A percentile compares a stretch with the other conserved stretches of the same genome.
Evolutionary conservation across 768 basidiomycete genomes (phyloP).

Genomic region (Russula emetica): DNA sequence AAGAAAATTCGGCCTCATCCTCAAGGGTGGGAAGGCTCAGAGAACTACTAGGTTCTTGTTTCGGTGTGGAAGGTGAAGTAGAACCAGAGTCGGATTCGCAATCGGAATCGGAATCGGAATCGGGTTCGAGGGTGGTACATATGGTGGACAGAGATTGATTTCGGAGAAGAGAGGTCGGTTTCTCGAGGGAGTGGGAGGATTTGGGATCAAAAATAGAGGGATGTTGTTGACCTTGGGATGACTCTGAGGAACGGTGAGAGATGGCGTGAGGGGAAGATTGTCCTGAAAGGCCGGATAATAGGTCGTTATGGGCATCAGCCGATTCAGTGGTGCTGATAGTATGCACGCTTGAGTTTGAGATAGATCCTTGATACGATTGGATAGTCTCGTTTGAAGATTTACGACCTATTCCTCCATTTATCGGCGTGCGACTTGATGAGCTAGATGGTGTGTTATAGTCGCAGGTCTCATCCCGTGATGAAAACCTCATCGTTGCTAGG

Average conservation of each 20-base stretch:
- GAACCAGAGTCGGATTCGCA: background rate
- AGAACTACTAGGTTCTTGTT: background rate
- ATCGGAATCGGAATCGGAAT: constrained; percentile 32
- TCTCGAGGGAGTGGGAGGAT: too few relatives aligned
- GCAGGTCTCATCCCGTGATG: background rate
- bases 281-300: background rate
- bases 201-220: too few relatives aligned
- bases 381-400: background rate
- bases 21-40: background rate
- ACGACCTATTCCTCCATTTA: background rate
- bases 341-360: too few relatives aligned
- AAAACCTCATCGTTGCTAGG: background rate
- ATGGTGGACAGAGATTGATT: constrained; percentile 33
- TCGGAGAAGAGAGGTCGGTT: too few relatives aligned
- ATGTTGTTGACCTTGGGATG: too few relatives aligned
- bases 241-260: too few relatives aligned
- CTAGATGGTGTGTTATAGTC: background rate
- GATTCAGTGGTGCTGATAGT: too few relatives aligned
- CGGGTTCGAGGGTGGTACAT: constrained; percentile 36
- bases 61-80: too few relatives aligned
- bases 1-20: too few relatives aligned
- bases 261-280: background rate
- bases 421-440: background rate
- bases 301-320: too few relatives aligned
- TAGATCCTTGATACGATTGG: background rate